Evolutionary conservation across 139 green algal species (phyloP).

Genomic region (Coelastrella sp.): DNA sequence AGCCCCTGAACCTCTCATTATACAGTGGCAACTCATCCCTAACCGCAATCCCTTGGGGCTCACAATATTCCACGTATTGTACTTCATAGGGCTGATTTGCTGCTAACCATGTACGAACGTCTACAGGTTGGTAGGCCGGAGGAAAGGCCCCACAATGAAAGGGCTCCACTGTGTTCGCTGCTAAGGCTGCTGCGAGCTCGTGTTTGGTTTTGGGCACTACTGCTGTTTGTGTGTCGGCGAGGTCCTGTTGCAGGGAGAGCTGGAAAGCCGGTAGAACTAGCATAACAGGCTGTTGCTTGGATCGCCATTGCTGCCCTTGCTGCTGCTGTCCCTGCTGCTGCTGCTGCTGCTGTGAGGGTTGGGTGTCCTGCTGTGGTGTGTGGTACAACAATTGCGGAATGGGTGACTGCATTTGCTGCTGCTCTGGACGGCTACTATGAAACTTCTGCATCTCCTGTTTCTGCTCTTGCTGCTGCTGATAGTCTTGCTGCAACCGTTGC

Average conservation of each 20-base stretch:
- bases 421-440: too few relatives aligned
- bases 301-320: neutral
- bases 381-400: too few relatives aligned
- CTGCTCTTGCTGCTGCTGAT: constrained; percentile 14
- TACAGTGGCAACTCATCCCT: constrained; percentile 30
- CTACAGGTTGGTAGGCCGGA: neutral
- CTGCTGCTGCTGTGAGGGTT: neutral
- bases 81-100: constrained; percentile 1
- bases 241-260: neutral
- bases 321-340: neutral
- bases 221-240: neutral
- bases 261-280: constrained; percentile 46
- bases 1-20: constrained; percentile 55
- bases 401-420: too few relatives aligned
- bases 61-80: constrained; percentile 36
- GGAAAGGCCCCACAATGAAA: constrained; percentile 50
- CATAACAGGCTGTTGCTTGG: neutral
- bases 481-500: too few relatives aligned
- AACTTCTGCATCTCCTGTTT: neutral
- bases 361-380: too few relatives aligned
- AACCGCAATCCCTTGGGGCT: constrained; percentile 39
- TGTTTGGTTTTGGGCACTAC: constrained; percentile 25
- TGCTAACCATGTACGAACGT: constrained; percentile 6
- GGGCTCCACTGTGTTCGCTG: neutral
- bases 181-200: constrained; percentile 1